Base-by-base conservation (phyloP, 2,329 filamentous ascomycete species). In the Fusarium sp. region DNA sequence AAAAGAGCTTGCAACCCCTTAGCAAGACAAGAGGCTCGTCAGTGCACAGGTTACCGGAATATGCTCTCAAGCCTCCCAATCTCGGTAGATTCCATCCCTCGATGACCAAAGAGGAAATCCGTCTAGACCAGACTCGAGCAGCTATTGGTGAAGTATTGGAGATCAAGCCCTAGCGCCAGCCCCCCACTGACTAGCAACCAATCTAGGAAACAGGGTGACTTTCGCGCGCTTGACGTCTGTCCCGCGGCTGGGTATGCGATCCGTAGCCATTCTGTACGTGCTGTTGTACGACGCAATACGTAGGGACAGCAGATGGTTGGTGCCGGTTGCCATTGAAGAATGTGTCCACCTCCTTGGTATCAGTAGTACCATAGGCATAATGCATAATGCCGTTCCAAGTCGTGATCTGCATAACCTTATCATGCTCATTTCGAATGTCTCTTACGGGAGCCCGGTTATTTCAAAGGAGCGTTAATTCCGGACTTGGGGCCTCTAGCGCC, bases 31-130 rank as follows among this genome's bases (percentile, higher is more conserved):
- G 28, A 26, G 25, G 42, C 15, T 39, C 15, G 43, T 39, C 35
- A 31, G 28, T 39, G 34, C 26, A 12, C 40, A 58, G 35, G 47
- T 36, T 40, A 31, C 36, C 57, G 46, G 47, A 35, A 55, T 26
- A 56, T 41, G 35, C n/a, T 57, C 35, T 49, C 50, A 54, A 36
- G 45, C 38, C 54, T 52, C 51, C 43, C 53, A 64, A 65, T 60
- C 45, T 61, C 45, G 26, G 52, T 42, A 53, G 45, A 58, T 13
- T 38, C 38, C 34, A 31, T 31, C 53, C 45, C 35, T 39, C 24
- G 24, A 54, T 31, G 51, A 64, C 68, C 8, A 51, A 70, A 69
- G 36, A 50, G 64, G 68, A 70, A 70, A 70, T 63, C 64, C 68
- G 68, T 70, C 68, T 70, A 60, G 54, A 39, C 29, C 40, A 19